These are phyloP conservation scores for Endocarpon pusillum DNA, from an alignment of 495 filamentous ascomycete genomes.

Conservation along the genomic window DNA sequence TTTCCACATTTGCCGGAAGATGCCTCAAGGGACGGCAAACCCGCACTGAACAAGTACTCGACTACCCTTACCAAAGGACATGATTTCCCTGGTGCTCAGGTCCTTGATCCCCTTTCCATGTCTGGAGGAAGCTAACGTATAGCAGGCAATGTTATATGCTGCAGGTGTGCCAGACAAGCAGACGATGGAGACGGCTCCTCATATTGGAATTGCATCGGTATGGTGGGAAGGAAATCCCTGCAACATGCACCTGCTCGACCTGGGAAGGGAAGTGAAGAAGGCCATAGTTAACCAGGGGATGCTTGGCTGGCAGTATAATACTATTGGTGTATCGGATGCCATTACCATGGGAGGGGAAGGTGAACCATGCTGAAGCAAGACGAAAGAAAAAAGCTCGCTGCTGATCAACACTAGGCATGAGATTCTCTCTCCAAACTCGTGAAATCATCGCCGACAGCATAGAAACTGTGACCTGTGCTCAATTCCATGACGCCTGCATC, in stretches of 20 bases:
- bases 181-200: slow-evolving; percentile 77
- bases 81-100: slow-evolving; percentile 89
- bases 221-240: slow-evolving; percentile 99
- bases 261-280: slow-evolving; percentile 81
- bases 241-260: slow-evolving; percentile 60
- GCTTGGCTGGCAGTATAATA: slow-evolving; percentile 89
- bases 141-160: slow-evolving; percentile 93
- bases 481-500: slow-evolving; percentile 86
- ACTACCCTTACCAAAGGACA: slow-evolving; percentile 60
- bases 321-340: slow-evolving; percentile 81
- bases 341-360: slow-evolving; percentile 96
- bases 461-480: slow-evolving; percentile 77
- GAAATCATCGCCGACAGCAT: slow-evolving; percentile 94
- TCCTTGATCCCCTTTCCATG: too few relatives aligned
- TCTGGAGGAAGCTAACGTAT: not conserved
- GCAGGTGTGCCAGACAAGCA: slow-evolving; percentile 73
- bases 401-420: slow-evolving; percentile 50
- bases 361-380: slow-evolving; percentile 16
- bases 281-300: slow-evolving; percentile 66
- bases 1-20: slow-evolving; percentile 41
- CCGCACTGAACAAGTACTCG: slow-evolving; percentile 52
- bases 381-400: not conserved
- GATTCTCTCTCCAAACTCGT: slow-evolving; percentile 86
- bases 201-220: slow-evolving; percentile 77
- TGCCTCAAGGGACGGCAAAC: slow-evolving; percentile 41